phyloP scores from a whole-genome alignment of 1,139 yeast genomes.

The Hyphopichia khmerensis region DNA sequence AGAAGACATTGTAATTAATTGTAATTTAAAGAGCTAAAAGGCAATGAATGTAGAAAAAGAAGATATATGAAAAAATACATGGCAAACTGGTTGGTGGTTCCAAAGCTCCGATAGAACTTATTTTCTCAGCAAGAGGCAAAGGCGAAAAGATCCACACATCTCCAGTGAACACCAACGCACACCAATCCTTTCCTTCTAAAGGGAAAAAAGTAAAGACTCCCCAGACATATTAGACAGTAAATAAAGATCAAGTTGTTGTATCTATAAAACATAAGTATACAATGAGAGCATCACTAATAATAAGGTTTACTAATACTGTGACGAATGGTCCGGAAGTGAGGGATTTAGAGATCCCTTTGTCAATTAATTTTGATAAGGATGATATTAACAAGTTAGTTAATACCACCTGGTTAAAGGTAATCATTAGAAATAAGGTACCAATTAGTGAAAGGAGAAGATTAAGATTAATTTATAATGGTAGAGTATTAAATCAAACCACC shows the following conservation, averaged over 20 bases:
- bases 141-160: background rate
- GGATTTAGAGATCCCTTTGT: conserved; percentile 31
- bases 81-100: no score
- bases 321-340: conserved; percentile 19
- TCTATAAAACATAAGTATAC: no score
- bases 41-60: background rate
- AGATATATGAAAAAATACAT: background rate
- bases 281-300: conserved; percentile 21
- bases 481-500: conserved; percentile 61
- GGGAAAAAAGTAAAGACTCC: background rate
- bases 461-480: conserved; percentile 72
- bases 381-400: conserved; percentile 32
- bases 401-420: conserved; percentile 28
- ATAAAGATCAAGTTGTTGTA: no score
- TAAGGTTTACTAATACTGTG: conserved; percentile 32
- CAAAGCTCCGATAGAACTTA: no score
- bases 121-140: no score
- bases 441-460: conserved; percentile 49
- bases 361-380: conserved; percentile 29
- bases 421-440: conserved; percentile 27
- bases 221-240: background rate
- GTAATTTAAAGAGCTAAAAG: background rate
- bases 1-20: background rate
- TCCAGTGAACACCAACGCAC: background rate
- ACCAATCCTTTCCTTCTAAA: background rate